These are phyloP conservation scores for Mrakia blollopis DNA, from an alignment of 768 basidiomycete genomes.

Conservation along the genomic window DNA sequence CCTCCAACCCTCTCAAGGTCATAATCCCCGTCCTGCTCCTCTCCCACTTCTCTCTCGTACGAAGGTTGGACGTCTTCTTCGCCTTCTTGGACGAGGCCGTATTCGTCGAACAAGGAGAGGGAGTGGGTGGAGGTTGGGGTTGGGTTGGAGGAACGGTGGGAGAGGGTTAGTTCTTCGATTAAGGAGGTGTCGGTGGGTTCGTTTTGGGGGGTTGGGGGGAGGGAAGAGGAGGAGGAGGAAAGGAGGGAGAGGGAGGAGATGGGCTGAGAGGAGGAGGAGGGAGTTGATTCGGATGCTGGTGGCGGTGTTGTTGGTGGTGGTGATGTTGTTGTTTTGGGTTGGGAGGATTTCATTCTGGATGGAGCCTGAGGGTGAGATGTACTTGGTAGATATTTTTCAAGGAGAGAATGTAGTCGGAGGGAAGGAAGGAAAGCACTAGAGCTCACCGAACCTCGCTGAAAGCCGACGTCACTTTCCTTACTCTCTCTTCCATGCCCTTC, in stretches of 20 bases:
- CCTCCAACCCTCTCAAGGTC: constrained; percentile 1
- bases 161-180: no score
- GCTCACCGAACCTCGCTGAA: background rate
- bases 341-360: background rate
- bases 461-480: background rate
- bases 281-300: background rate
- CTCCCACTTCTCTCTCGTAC: constrained; percentile 8
- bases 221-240: background rate
- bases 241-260: no score
- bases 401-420: no score
- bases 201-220: background rate
- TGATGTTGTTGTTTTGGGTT: background rate
- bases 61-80: background rate
- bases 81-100: background rate
- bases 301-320: background rate
- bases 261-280: background rate
- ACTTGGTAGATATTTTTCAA: background rate
- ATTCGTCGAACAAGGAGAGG: no score
- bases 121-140: background rate
- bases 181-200: background rate
- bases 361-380: no score
- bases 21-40: constrained; percentile 19
- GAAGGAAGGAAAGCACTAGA: background rate
- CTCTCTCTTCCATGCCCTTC: no score
- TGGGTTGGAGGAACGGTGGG: background rate